Percentiles rank a stretch among this genome's conserved stretches.
phyloP scores from a whole-genome alignment of 495 filamentous ascomycete genomes.

The Physcia stellaris region DNA sequence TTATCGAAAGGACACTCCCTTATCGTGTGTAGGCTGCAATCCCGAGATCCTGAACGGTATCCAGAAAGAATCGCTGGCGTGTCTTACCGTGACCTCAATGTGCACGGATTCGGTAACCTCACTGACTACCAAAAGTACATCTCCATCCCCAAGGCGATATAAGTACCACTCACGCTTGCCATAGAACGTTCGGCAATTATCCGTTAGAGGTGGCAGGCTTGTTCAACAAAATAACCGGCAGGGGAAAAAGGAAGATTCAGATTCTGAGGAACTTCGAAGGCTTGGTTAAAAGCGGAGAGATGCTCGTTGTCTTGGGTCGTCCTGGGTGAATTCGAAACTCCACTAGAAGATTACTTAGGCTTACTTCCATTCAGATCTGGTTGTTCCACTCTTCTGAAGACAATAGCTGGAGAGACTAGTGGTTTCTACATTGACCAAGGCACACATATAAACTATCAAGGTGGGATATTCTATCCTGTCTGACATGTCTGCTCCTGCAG shows the following conservation, averaged over 20 bases:
- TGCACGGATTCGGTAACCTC: conserved; percentile 62
- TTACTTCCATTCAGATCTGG: no score
- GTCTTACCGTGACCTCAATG: conserved; percentile 48
- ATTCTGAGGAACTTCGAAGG: conserved; percentile 68
- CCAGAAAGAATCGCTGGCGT: conserved; percentile 32
- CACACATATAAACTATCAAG: conserved; percentile 65
- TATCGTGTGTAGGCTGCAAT: conserved; percentile 31
- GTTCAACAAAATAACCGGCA: conserved; percentile 26
- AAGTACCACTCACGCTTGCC: neutral
- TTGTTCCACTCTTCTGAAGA: conserved; percentile 72
- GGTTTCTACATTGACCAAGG: conserved; percentile 53
- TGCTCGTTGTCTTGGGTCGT: conserved; percentile 66
- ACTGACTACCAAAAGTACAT: conserved; percentile 63
- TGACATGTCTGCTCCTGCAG: neutral
- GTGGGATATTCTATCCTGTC: conserved; percentile 11
- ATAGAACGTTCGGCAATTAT: conserved; percentile 15
- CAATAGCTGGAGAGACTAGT: conserved; percentile 62
- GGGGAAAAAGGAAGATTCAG: conserved; percentile 49
- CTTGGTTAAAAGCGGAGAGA: conserved; percentile 59
- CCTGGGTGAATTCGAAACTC: no score
- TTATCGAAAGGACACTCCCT: neutral
- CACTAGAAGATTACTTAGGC: no score
- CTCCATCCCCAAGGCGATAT: neutral
- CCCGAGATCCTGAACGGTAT: conserved; percentile 34
- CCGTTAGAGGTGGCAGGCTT: conserved; percentile 26